Evolutionary conservation across 2,329 filamentous ascomycete species (phyloP), one percentile per base, ranked within the genome.

Genomic region (Parastagonospora nodorum): DNA sequence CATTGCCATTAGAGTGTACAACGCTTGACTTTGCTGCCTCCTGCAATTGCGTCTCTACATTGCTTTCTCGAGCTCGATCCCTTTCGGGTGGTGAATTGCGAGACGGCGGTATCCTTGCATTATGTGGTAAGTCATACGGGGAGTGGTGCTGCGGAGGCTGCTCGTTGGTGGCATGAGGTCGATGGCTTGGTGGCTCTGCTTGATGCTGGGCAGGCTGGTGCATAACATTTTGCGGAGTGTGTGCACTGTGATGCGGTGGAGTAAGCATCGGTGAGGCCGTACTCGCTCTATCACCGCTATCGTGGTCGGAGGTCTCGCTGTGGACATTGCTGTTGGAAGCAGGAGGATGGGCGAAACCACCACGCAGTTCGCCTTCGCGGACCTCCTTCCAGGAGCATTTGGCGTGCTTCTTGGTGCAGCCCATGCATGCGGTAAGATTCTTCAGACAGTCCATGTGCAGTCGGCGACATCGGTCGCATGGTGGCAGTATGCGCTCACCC

Each of bases 371-470:
- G 2, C 88, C 87, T 29, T 90, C 85, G 12, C 84, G 86, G n/a
- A 94, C 84, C 38, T 88, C 85, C 60, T 87, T 89, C 91, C 91
- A 96, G 11, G 86, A 87, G 71, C 91, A 96, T 64, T 92, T 92
- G 15, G 90, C 90, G 69, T 96, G 91, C 70, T 95, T 95, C 71
- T 90, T 92, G 0, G 91, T 95, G 72, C 91, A 96, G 16, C 90
- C 90, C 72, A 88, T 85, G 67, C 92, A 96, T 8, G 90, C 90
- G 0, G 90, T 95, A 33, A 94, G 78, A 56, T 96, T 89, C 74
- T 95, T 95, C 41, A 92, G 78, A 55, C 91, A 96, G 50, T 90
- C 85, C 76, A 92, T 89, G 58, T 89, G 86, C 12, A 95, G 78
- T 28, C 91, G 82, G 38, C 91, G 82, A 69, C 91, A 96, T 32